Percentiles rank a stretch among this genome's conserved stretches.
Evolutionary conservation across 306 rosid genomes (phyloP).

Genomic region (Dryas alaskensis): DNA sequence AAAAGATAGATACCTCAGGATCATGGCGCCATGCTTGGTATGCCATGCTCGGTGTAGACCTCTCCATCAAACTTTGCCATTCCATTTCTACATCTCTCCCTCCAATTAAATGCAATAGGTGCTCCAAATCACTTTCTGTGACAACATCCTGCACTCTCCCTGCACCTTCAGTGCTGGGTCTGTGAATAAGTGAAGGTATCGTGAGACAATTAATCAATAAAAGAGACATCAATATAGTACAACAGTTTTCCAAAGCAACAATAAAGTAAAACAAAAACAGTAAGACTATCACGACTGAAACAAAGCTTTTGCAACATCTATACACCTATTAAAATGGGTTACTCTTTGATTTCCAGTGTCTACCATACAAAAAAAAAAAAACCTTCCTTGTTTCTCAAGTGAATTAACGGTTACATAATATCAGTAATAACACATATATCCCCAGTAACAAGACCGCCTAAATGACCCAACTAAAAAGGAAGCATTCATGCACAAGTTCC

Average conservation of each 20-base stretch:
- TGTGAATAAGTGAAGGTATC: slow-evolving; percentile 23
- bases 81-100: slow-evolving; percentile 73
- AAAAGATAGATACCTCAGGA: slow-evolving; percentile 64
- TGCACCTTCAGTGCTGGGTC: slow-evolving; percentile 38
- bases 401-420: not conserved
- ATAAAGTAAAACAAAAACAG: not conserved
- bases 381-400: not conserved
- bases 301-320: not conserved
- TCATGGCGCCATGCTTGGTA: slow-evolving; percentile 98
- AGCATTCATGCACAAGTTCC: not conserved
- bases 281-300: not conserved
- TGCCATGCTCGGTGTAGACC: slow-evolving; percentile 66
- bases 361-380: not conserved
- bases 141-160: slow-evolving; percentile 54
- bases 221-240: slow-evolving; percentile 18
- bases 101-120: slow-evolving; percentile 68
- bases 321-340: not conserved
- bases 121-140: slow-evolving; percentile 72
- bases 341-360: not conserved
- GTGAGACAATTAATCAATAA: slow-evolving; percentile 27
- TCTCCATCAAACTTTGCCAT: slow-evolving; percentile 89
- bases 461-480: not conserved
- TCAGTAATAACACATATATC: not conserved
- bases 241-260: not conserved
- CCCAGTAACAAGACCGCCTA: not conserved